Percentiles rank a stretch among this genome's conserved stretches.
These are phyloP conservation scores for Mrakia blollopis DNA, from an alignment of 768 basidiomycete species.

Conservation along the genomic window DNA sequence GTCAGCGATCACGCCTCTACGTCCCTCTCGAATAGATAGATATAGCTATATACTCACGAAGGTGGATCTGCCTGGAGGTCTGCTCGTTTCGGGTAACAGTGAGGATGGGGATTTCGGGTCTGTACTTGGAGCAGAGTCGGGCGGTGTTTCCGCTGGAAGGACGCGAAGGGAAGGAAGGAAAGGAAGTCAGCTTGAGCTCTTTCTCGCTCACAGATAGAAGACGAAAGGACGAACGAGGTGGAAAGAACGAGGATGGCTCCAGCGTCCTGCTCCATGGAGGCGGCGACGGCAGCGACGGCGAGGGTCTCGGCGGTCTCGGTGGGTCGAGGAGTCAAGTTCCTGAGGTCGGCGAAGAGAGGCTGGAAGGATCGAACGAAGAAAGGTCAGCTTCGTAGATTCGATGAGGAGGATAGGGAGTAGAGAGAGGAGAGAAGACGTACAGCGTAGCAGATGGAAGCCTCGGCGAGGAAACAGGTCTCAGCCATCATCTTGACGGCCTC, in stretches of 20 bases:
- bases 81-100: slow-evolving; percentile 94
- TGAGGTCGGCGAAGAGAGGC: slow-evolving; percentile 84
- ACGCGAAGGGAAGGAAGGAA: neutral
- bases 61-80: slow-evolving; percentile 91
- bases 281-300: slow-evolving; percentile 91
- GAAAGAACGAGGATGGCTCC: slow-evolving; percentile 93
- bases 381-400: neutral
- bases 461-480: slow-evolving; percentile 94
- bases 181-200: neutral
- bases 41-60: slow-evolving; percentile 48
- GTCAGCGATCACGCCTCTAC: neutral
- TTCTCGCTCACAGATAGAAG: no score
- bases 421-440: neutral
- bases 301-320: slow-evolving; percentile 94
- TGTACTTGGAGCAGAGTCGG: slow-evolving; percentile 91
- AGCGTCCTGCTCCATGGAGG: slow-evolving; percentile 89
- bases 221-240: slow-evolving; percentile 50
- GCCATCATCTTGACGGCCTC: slow-evolving; percentile 99
- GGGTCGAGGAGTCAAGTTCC: slow-evolving; percentile 70
- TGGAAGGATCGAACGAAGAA: neutral
- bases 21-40: neutral
- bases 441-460: slow-evolving; percentile 90
- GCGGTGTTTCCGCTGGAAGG: slow-evolving; percentile 76
- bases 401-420: neutral
- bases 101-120: slow-evolving; percentile 88